Evolutionary conservation across 106 monocot genomes (phyloP), one percentile per base, ranked within the genome.

Genomic region (Phalaenopsis aphrodite): DNA sequence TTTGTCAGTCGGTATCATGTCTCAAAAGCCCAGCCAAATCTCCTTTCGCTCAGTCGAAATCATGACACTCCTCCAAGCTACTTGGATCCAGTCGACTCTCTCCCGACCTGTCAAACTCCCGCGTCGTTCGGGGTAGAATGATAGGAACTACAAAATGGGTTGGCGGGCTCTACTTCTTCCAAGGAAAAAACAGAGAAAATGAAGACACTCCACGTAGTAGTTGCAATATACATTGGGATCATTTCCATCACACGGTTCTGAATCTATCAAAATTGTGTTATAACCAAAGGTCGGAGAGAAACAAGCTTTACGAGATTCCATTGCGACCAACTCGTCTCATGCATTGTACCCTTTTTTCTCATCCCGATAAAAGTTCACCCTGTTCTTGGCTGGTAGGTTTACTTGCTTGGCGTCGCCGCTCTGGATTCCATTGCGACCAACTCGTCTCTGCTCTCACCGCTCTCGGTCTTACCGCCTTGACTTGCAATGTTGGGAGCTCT

Each of bases 281-380:
- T 56, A 88, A 93, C 71, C 87, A 82, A 37, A 82, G 88, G 1
- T 56, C 86, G 0, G 95, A 93, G 86, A 93, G 81, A 83, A 75
- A n/a, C n/a, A n/a, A n/a, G n/a, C n/a, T n/a, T n/a, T n/a, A n/a
- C n/a, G n/a, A n/a, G n/a, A n/a, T n/a, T n/a, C n/a, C n/a, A n/a
- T n/a, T n/a, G n/a, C n/a, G n/a, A n/a, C n/a, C n/a, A n/a, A n/a
- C n/a, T n/a, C n/a, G n/a, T n/a, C n/a, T n/a, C 89, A 17, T 91
- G 93, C 81, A 78, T 83, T 2, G 83, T 91, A 24, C 95, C 95
- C 0, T 95, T 95, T 81, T 95, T 95, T 82, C 85, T 95, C 38
- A 85, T 95, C 43, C 95, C 95, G 11, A 84, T 86, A 30, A 95
- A 93, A 1, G 89, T 88, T n/a, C 95, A 95, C 74, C 95, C 95